phyloP scores from a whole-genome alignment of 2,329 filamentous ascomycete genomes.

The Beauveria asiatica region DNA sequence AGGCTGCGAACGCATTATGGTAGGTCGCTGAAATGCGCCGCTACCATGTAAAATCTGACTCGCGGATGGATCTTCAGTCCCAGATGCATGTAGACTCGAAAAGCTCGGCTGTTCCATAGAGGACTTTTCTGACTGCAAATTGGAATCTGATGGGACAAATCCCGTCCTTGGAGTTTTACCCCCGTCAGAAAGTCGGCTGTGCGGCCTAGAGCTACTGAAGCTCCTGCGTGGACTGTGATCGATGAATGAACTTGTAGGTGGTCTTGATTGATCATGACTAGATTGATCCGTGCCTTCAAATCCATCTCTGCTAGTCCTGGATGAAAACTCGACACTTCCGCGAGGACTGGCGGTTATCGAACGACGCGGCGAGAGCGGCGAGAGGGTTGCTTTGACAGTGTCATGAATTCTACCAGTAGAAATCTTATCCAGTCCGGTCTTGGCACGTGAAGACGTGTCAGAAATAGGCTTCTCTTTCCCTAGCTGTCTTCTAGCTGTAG shows the following conservation, averaged over 20 bases:
- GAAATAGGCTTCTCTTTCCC: slow-evolving; percentile 15
- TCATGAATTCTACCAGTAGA: slow-evolving; percentile 40
- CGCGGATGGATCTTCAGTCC: slow-evolving; percentile 70
- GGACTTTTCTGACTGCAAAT: slow-evolving; percentile 48
- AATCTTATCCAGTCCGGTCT: slow-evolving; percentile 21
- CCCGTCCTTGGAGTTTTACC: slow-evolving; percentile 30
- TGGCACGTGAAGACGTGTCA: slow-evolving; percentile 18
- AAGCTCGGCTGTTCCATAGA: slow-evolving; percentile 64
- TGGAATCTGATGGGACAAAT: slow-evolving; percentile 64
- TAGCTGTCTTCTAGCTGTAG: slow-evolving; percentile 27
- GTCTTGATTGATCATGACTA: slow-evolving; percentile 39
- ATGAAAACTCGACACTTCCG: slow-evolving; percentile 42
- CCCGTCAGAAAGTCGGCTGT: slow-evolving; percentile 38
- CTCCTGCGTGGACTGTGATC: slow-evolving; percentile 47
- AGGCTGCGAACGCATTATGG: slow-evolving; percentile 39
- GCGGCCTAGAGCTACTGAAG: slow-evolving; percentile 51
- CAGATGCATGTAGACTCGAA: slow-evolving; percentile 61
- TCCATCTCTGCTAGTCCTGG: slow-evolving; percentile 45
- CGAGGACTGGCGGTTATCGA: slow-evolving; percentile 43
- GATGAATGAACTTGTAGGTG: slow-evolving; percentile 31
- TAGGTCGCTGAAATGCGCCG: slow-evolving; percentile 78
- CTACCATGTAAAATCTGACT: slow-evolving; percentile 86
- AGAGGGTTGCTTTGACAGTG: slow-evolving; percentile 52
- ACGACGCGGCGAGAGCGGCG: slow-evolving; percentile 37
- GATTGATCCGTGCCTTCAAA: slow-evolving; percentile 37